Base-by-base conservation (phyloP, 208 protist genomes). In the Wallacemonas collosoma region DNA sequence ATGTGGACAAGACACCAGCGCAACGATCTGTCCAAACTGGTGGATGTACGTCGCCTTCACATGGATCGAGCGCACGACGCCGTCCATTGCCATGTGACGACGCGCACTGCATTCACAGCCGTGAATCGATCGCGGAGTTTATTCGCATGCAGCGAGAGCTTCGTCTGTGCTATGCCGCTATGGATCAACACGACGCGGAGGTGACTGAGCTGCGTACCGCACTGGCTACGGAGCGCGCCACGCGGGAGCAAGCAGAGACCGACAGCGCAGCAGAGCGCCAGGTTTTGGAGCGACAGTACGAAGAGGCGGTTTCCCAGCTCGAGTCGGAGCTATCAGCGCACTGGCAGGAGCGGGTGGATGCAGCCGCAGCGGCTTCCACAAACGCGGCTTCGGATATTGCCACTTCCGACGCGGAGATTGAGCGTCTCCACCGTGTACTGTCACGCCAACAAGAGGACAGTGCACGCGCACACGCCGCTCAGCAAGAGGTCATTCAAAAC, bases 41-140 rank as follows among this genome's bases (percentile, higher is more conserved):
- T 14, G 45, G 5, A 50, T 39, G 45, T 54, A 44, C 63, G n/a
- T 17, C 45, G 43, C 45, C 12, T 9, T 39, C 40, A 26, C 26
- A 26, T 5, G 6, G 15, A 3, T 55, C 51, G 17, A 45, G 8
- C 41, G 17, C 54, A 26, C 44, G 36, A 11, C 64, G 7, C 5
- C 64, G n/a, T 5, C 14, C 50, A 3, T 41, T 41, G 38, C 36
- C 50, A 17, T 88, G 87, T 72, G 47, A 45, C 12, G 80, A 90
- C 57, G 26, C 4, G 2, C 44, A 17, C 35, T 91, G 89, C 77
- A 80, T 94, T 55, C 89, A 91, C 80, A 86, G 86, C 72, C 81
- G 84, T n/a, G 48, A 82, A 48, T 83, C 80, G n/a, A 94, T 94
- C 64, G 72, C 87, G 51, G 80, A 91, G 70, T 91, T 85, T 56